A percentile compares a stretch with the other conserved stretches of the same genome.
Conservation (phyloP, 2,329 filamentous ascomycete species). For the Cladosporium sp. region DNA sequence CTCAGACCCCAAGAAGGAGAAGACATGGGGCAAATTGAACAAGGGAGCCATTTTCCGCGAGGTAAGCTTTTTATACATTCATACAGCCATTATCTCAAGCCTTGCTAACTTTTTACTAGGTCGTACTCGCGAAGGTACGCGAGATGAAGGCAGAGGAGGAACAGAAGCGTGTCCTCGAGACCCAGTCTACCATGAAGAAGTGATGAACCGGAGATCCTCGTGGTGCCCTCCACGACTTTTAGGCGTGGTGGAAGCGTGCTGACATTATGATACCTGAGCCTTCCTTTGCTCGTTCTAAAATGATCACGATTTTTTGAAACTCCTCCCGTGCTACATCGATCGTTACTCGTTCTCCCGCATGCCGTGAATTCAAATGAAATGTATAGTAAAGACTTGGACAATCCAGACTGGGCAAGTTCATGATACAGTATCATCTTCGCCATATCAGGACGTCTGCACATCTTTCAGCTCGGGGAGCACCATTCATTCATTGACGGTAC, state of each 20-base stretch:
- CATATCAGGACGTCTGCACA: not conserved
- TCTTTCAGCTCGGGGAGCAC: not conserved
- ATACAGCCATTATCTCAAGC: not conserved
- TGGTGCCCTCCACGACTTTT: not conserved
- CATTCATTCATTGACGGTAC: not conserved
- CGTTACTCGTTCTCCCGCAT: not conserved
- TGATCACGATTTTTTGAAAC: not conserved
- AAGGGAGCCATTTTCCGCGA: conserved; percentile 84
- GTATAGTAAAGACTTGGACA: no score
- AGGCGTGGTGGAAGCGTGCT: not conserved
- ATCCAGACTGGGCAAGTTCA: no score
- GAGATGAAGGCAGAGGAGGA: conserved; percentile 89
- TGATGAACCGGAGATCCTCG: not conserved
- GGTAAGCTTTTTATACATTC: conserved; percentile 47
- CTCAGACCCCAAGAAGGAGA: conserved; percentile 41
- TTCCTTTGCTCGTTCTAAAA: not conserved
- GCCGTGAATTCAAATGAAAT: not conserved
- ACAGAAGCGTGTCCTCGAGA: conserved; percentile 30
- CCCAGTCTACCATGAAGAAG: conserved; percentile 9
- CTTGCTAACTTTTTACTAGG: conserved; percentile 26
- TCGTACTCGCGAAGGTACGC: conserved; percentile 83
- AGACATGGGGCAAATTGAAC: conserved; percentile 58
- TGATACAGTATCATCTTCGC: not conserved
- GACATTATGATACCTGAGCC: conserved; percentile 5
- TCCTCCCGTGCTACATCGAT: not conserved